Evolutionary conservation across 805 yeast species (phyloP), one percentile per base, ranked within the genome.

Genomic region (Candida peoriensis): DNA sequence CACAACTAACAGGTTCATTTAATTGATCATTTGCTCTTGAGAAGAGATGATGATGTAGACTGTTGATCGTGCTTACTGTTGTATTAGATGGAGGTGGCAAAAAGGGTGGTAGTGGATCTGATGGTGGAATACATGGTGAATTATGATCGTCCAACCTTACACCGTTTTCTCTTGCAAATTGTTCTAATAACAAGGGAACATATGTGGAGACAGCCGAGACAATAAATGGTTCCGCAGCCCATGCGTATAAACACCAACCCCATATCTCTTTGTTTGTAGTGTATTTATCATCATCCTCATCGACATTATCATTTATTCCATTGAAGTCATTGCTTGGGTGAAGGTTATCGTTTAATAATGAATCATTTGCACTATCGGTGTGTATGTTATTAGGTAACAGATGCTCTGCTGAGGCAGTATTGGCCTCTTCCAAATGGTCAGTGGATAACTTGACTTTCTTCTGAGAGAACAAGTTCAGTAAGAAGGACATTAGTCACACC

Each of bases 141-240:
- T 70, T 38, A 42, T 74, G 81, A 52, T 83, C 87, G 26, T 64
- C 63, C 6, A 70, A 58, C 38, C 68, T 52, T 8, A 84, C 90
- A 18, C 87, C 90, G 51, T 79, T 82, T 28, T 71, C 74, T 16
- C 88, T 66, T 0, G 89, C 94, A 40, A 78, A 68, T 46, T 78
- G 81, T 42, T 83, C 88, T 20, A 83, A 58, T 6, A 83, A 55
- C 13, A 84, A 57, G 0, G 93, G 93, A 6, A 83, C 80, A 53
- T 81, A 84, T 0, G 90, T 81, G 0, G 89, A 81, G 6, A 84
- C 81, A 2, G 82, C 88, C 25, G 85, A 76, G 7, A 83, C 93
- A 4, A 81, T 70, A 50, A 82, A 84, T 0, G 93, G 93, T 54
- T 83, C 94, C 15, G 84, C 75, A 1, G 89, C 88, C 71, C 83